Conservation (phyloP, 495 filamentous ascomycete genomes). For the Trichoderma reesei region DNA sequence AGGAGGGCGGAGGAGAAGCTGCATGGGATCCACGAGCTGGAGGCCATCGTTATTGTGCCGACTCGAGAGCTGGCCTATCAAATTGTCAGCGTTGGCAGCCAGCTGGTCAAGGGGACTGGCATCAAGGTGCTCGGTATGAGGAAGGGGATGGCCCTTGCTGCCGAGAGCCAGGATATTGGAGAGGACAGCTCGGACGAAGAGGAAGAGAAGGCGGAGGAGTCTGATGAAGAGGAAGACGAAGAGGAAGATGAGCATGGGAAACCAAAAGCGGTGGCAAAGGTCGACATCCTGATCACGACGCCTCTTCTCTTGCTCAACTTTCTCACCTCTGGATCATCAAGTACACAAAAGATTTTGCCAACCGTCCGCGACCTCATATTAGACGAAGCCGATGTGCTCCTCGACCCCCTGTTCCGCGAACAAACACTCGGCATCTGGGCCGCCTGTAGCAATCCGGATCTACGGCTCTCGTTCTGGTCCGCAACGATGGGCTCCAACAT, state of each 20-base stretch:
- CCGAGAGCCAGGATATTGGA: constrained; percentile 29
- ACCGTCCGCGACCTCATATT: constrained; percentile 64
- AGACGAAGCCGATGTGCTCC: constrained; percentile 90
- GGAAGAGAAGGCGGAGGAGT: constrained; percentile 16
- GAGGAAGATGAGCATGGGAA: constrained; percentile 26
- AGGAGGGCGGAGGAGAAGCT: constrained; percentile 27
- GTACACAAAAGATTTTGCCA: constrained; percentile 41
- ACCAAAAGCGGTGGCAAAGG: constrained; percentile 41
- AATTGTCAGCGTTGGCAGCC: constrained; percentile 85
- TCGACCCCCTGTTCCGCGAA: constrained; percentile 81
- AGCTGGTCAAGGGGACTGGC: constrained; percentile 66
- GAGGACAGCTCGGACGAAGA: constrained; percentile 20
- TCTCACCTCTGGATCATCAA: constrained; percentile 42
- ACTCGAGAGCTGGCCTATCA: constrained; percentile 88
- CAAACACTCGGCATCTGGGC: constrained; percentile 86
- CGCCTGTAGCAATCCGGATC: constrained; percentile 52
- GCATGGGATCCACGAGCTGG: constrained; percentile 42
- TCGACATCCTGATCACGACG: constrained; percentile 82
- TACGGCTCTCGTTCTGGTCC: constrained; percentile 79
- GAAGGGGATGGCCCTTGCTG: constrained; percentile 65
- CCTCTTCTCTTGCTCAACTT: constrained; percentile 70
- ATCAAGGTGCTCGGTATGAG: constrained; percentile 74
- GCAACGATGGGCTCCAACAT: constrained; percentile 94
- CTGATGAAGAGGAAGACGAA: constrained; percentile 33
- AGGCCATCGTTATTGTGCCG: constrained; percentile 73